Conservation (phyloP, 441 rosid genomes). For the Oxalis stricta region DNA sequence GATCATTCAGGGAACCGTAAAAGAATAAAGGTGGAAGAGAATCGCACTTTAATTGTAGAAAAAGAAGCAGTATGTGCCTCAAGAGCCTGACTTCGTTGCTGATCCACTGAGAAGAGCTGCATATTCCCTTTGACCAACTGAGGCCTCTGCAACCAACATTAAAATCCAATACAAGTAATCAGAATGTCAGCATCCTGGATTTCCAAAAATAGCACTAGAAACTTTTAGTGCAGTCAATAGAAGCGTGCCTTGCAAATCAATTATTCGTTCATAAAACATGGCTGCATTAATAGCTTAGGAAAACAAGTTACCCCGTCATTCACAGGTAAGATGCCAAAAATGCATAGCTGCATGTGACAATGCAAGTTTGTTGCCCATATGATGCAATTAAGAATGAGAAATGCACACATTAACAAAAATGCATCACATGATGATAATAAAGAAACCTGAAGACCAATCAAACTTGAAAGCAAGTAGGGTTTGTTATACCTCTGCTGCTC, state of each 20-base stretch:
- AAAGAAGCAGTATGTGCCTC: slow-evolving; percentile 99
- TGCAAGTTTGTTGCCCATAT: neutral
- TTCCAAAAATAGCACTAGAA: neutral
- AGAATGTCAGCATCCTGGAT: neutral
- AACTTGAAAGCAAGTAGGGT: too few relatives aligned
- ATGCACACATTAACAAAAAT: neutral
- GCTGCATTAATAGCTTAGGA: neutral
- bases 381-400: neutral
- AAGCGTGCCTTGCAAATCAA: neutral
- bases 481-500: slow-evolving; percentile 94
- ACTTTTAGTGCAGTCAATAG: neutral
- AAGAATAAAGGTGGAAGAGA: neutral
- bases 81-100: slow-evolving; percentile 99
- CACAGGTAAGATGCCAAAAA: neutral
- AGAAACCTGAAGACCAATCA: neutral
- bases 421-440: neutral
- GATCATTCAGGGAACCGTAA: neutral
- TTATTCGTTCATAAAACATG: neutral
- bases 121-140: slow-evolving; percentile 95
- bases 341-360: neutral
- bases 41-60: slow-evolving; percentile 68
- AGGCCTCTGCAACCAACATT: slow-evolving; percentile 44
- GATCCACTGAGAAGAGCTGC: slow-evolving; percentile 98
- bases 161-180: neutral
- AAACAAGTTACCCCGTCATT: neutral